phyloP scores from a whole-genome alignment of 1,284 basidiomycete genomes.

The Austropuccinia psidii region DNA sequence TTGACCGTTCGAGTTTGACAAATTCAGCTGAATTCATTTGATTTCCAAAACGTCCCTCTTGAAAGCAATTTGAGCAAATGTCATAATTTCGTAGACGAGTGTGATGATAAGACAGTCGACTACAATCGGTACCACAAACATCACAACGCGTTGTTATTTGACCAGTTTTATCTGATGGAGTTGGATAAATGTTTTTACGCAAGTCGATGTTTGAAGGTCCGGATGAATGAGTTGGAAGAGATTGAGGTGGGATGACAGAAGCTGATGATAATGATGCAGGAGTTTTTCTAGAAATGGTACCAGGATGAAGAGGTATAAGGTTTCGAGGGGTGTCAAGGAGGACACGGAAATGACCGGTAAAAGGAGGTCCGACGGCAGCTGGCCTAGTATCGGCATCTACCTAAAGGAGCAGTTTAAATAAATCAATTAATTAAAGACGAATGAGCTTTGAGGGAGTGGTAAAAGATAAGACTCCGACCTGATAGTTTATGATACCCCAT shows the following conservation, averaged over 20 bases:
- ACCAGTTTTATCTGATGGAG: constrained; percentile 45
- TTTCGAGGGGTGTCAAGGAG: constrained; percentile 94
- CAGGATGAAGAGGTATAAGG: constrained; percentile 88
- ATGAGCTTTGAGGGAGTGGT: background rate
- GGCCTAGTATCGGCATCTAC: constrained; percentile 95
- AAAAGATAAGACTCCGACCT: constrained; percentile 55
- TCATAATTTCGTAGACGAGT: constrained; percentile 86
- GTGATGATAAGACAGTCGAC: constrained; percentile 76
- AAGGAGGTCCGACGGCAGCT: constrained; percentile 87
- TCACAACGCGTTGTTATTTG: constrained; percentile 8
- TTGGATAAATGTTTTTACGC: constrained; percentile 73
- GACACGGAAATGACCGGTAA: constrained; percentile 97
- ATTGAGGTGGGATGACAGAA: background rate
- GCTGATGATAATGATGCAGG: constrained; percentile 49
- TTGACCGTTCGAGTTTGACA: constrained; percentile 65
- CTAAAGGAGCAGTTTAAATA: constrained; percentile 51
- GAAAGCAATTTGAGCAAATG: constrained; percentile 81
- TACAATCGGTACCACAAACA: constrained; percentile 54
- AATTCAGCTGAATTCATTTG: constrained; percentile 97
- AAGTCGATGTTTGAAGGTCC: constrained; percentile 66
- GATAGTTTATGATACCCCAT: constrained; percentile 99
- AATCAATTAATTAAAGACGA: background rate
- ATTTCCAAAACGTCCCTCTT: constrained; percentile 90
- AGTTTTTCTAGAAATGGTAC: constrained; percentile 51
- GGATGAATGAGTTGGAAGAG: constrained; percentile 51